Evolutionary conservation across 129 eudicot species (phyloP).

Genomic region (Lonicera japonica): DNA sequence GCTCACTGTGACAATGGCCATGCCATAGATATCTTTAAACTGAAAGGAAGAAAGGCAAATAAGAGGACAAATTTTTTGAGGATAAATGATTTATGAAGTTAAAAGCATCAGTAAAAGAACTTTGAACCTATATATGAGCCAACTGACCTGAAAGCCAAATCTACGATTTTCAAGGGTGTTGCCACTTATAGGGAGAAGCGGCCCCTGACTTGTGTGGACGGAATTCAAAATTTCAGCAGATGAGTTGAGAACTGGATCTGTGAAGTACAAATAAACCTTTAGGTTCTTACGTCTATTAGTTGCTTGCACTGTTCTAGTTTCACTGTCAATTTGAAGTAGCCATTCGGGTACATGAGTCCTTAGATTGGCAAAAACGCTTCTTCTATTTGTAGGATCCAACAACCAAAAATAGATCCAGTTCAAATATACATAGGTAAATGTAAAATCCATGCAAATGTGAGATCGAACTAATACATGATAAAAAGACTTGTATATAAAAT

Average conservation of each 20-base stretch:
- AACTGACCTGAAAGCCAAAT: constrained; percentile 70
- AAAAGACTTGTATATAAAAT: not conserved
- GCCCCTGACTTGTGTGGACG: constrained; percentile 58
- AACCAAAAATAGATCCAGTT: constrained; percentile 7
- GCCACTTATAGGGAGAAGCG: constrained; percentile 50
- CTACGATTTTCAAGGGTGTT: constrained; percentile 57
- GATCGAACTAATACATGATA: too few relatives aligned
- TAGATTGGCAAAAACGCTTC: constrained; percentile 55
- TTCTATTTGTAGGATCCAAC: constrained; percentile 54
- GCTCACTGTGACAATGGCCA: constrained; percentile 52
- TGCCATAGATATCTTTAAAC: constrained; percentile 43
- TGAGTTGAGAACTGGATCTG: constrained; percentile 70
- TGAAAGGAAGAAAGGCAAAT: constrained; percentile 12
- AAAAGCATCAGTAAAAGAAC: not conserved
- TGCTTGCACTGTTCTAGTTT: constrained; percentile 75
- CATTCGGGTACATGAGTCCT: constrained; percentile 76
- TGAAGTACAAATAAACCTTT: constrained; percentile 69
- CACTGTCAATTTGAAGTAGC: constrained; percentile 58
- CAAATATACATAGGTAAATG: not conserved
- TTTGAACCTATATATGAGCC: not conserved
- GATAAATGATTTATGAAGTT: not conserved
- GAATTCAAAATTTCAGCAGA: constrained; percentile 64
- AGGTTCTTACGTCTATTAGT: constrained; percentile 58
- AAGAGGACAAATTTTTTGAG: not conserved
- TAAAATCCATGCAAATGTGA: constrained; percentile 1